Evolutionary conservation across 768 basidiomycete genomes (phyloP).

Genomic region (Cystofilobasidium bisporidii): DNA sequence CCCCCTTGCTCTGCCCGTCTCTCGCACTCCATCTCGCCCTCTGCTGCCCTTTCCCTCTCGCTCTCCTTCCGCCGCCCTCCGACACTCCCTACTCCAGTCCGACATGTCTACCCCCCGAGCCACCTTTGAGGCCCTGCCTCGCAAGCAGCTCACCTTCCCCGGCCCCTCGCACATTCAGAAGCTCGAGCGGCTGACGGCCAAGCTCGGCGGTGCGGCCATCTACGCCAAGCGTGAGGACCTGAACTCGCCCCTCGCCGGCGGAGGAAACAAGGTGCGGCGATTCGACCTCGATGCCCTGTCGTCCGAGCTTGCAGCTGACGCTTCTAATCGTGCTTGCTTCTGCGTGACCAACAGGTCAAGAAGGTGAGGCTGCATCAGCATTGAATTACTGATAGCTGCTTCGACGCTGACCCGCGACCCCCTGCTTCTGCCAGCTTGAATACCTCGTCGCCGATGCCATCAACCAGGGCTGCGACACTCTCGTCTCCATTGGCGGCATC

Average conservation of each 20-base stretch:
- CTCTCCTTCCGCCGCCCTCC: too few species aligned
- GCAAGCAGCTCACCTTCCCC: conserved; percentile 11
- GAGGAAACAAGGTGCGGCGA: conserved; percentile 34
- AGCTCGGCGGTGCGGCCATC: conserved; percentile 31
- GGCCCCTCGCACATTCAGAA: conserved; percentile 32
- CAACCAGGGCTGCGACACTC: conserved; percentile 32
- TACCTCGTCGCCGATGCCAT: conserved; percentile 34
- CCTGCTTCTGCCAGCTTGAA: conserved; percentile 29
- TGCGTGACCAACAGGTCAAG: neutral
- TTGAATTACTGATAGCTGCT: neutral
- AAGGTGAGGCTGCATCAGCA: neutral
- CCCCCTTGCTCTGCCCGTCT: too few species aligned
- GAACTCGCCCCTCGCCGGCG: conserved; percentile 33
- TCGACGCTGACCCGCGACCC: neutral
- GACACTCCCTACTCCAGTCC: too few species aligned
- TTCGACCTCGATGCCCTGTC: neutral
- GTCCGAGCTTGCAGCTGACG: conserved; percentile 9
- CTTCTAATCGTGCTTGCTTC: neutral
- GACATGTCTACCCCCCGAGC: neutral
- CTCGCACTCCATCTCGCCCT: too few species aligned
- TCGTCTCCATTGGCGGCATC: conserved; percentile 33
- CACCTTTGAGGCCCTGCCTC: neutral
- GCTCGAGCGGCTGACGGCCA: conserved; percentile 29
- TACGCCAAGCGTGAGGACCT: conserved; percentile 34
- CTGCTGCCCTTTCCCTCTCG: too few species aligned